Base-by-base conservation (phyloP, 1,284 basidiomycete genomes). In the Marasmius tenuissimus region DNA sequence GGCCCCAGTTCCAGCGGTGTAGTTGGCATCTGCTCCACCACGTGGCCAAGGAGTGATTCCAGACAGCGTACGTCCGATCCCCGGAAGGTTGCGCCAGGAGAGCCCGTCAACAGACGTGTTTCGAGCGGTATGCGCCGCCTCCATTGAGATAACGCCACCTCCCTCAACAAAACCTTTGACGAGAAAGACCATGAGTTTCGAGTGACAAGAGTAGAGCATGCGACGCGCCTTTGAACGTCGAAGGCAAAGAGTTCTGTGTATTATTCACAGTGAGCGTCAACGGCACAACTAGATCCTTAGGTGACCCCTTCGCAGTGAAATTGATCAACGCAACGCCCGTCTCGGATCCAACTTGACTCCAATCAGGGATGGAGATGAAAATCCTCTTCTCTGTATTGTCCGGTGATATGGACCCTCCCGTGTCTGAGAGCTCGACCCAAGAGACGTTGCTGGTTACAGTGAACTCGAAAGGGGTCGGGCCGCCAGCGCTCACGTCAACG, bases 41-140 rank as follows among this genome's bases (percentile, higher is more conserved):
- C 83, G 81, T 18, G 88, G 88, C 75, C 84, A 81, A 3, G 85
- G 84, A 1, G 84, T 86, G 40, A 91, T 76, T 20, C 80, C 88
- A 45, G 86, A 86, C 3, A 85, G 68, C 3, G 86, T 87, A 33
- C 79, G 72, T 3, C 86, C 86, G 57, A 86, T 81, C 3, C 82
- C 83, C 1, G 85, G 85, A 4, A 89, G 72, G 47, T 85, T 80
- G 14, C 76, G 78, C 87, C 88, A 90, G 2, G 78, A 70, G 35
- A 86, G 76, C 9, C 81, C 81, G 38, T 75, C 72, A 5, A 85
- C 82, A 12, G 81, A 73, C 2, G 78, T 83, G 69, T 85, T 86
- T 16, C 83, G 76, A 16, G 78, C 71, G 0, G 81, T 73, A 69
- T 89, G 87, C 1, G 78, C 82, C 11, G 87, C 88, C 67, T 91